These are phyloP conservation scores for Aspergillus homomorphus DNA, from an alignment of 495 filamentous ascomycete genomes.

Conservation along the genomic window DNA sequence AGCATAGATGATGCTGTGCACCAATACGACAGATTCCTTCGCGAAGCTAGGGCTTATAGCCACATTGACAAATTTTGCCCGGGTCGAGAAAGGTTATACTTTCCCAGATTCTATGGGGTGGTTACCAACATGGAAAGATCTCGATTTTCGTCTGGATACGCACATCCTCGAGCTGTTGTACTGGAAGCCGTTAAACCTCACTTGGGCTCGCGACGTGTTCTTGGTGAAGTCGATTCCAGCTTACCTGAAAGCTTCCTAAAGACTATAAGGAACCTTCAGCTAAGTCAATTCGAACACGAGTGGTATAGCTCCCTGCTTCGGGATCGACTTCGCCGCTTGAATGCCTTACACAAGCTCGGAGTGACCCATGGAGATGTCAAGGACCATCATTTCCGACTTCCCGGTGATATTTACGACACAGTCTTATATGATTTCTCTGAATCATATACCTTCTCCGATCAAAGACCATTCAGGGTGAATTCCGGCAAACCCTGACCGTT, in stretches of 20 bases:
- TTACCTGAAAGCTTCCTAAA: background rate
- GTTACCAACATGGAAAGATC: constrained; percentile 2
- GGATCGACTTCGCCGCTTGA: constrained; percentile 19
- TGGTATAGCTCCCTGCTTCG: constrained; percentile 19
- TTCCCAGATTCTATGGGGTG: constrained; percentile 9
- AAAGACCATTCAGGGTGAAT: background rate
- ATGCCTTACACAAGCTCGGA: constrained; percentile 17
- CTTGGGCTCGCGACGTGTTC: background rate
- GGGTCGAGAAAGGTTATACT: background rate
- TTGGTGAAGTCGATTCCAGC: background rate
- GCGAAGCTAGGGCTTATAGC: constrained; percentile 10
- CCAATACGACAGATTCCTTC: too few relatives aligned
- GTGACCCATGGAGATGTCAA: constrained; percentile 17
- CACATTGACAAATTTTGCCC: constrained; percentile 10
- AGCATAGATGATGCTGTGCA: too few relatives aligned
- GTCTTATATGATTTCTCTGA: constrained; percentile 23
- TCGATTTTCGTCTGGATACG: background rate
- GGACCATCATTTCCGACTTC: constrained; percentile 20
- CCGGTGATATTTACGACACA: constrained; percentile 17
- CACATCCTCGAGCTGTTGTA: constrained; percentile 9
- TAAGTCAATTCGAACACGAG: constrained; percentile 14
- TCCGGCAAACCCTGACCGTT: background rate
- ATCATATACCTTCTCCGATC: constrained; percentile 9
- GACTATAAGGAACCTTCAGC: background rate
- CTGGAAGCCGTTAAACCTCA: constrained; percentile 4